Evolutionary conservation across 179 eudicot genomes (phyloP).

Genomic region (Drosera spatulata): DNA sequence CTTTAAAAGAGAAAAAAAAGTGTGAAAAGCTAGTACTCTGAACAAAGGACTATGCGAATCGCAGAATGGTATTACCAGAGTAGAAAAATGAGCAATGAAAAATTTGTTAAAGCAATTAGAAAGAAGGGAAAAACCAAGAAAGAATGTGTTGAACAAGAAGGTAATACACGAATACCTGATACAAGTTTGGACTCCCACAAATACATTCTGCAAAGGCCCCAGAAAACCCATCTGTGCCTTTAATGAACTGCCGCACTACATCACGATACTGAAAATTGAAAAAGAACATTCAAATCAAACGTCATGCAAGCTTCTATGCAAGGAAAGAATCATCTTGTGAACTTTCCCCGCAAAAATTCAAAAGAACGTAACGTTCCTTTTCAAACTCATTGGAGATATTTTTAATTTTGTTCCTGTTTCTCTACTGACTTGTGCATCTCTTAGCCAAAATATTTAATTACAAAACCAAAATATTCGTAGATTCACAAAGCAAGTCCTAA

Average conservation of each 20-base stretch:
- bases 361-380: background rate
- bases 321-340: constrained; percentile 1
- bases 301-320: constrained; percentile 2
- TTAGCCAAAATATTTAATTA: too few species aligned
- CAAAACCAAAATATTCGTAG: too few species aligned
- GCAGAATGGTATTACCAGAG: too few species aligned
- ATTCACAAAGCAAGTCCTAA: too few species aligned
- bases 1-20: too few species aligned
- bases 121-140: too few species aligned
- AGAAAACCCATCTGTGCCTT: constrained; percentile 94
- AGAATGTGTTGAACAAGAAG: background rate
- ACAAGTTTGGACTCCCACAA: constrained; percentile 92
- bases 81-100: too few species aligned
- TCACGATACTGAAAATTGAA: constrained; percentile 73
- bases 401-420: too few species aligned
- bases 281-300: constrained; percentile 4
- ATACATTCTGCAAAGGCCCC: constrained; percentile 99
- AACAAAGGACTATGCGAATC: too few species aligned
- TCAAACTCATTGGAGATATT: background rate
- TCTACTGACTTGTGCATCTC: too few species aligned
- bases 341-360: background rate
- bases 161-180: constrained; percentile 43
- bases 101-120: too few species aligned
- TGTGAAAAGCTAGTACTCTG: too few species aligned
- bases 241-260: constrained; percentile 77